Evolutionary conservation across 768 basidiomycete species (phyloP), one percentile per base, ranked within the genome.

Genomic region (Phaeotremella fagi): DNA sequence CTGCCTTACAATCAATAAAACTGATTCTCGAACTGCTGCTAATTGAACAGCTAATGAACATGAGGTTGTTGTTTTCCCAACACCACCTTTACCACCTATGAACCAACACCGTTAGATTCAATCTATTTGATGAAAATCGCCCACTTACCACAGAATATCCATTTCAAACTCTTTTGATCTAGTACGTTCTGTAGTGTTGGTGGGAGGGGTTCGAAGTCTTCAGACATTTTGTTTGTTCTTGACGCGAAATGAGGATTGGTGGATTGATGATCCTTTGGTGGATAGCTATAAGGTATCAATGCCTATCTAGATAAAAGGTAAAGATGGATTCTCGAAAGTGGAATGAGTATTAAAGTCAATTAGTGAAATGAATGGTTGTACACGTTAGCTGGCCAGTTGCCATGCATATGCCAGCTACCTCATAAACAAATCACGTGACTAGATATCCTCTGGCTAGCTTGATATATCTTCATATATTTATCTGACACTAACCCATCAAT

Each of bases 11-110:
- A 99, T 98, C 60, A 99, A 82, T 3, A 99, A 81, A 29, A 99
- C 95, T n/a, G 90, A 94, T 76, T 95, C 86, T 59, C 95, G 83
- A 67, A 81, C 82, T 66, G 85, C 78, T 2, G 95, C 89, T 22
- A 98, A 82, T 66, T 97, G 94, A 51, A 95, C 92, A n/a, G 95
- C 95, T 4, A 98, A 82, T 3, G 90, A 92, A 74, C 92, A 98
- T 11, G 90, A 92, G 3, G 95, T 95, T 0, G 95, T 98, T 1
- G 95, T 99, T 80, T 99, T 99, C 50, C 94, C 90, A 60, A 98
- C 95, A 79, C 92, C 95, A 76, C 90, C 95, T 82, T 97, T 98
- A 48, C 92, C 92, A 80, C 92, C 91, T 95, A 68, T 1, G 52
- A 29, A 16, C 9, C 7, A n/a, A 24, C 46, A 31, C 31, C 7